Base-by-base conservation (phyloP, 441 rosid genomes). In the Erodium trifolium region DNA sequence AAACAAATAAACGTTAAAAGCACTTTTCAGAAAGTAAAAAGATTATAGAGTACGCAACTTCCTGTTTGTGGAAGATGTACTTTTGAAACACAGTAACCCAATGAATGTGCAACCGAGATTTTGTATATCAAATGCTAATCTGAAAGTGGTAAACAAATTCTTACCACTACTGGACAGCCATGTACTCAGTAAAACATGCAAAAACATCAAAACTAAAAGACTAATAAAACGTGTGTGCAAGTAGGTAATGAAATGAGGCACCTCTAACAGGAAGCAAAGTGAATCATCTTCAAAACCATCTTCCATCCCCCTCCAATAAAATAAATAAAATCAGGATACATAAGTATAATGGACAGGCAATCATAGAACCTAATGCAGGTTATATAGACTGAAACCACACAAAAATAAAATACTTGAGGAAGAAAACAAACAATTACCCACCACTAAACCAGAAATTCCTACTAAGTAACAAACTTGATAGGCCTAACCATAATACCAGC, bases 1-100 rank as follows among this genome's bases (percentile, higher is more conserved):
- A 60, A 23, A 60, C 65, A 23, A 60, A 49, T 49, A 13, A 49
- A 60, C 65, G 34, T 23, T 63, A 63, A 63, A 27, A 13, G 65
- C 65, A 27, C 37, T 63, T 63, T 29, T n/a, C 14, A 27, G 39
- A 13, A 13, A 63, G 65, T 63, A 63, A 29, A 13, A 27, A 63
- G 65, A 29, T 27, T 63, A 37, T 29, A 63, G 39, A 12, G 35
- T 27, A 62, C 23, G 3, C 34, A 62, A 19, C 64, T 18, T 60
- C 34, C 34, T 3, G 5, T 62, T 63, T 13, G 39, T 27, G 65
- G 37, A 31, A 63, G 27, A 63, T 63, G 34, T 63, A 27, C 65
- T 60, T 60, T 5, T 12, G 35, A 4, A 63, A 29, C 35, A 23
- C 29, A 63, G 39, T 14, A 12, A 27, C 13, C 5, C 34, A 13